Evolutionary conservation across 2,329 filamentous ascomycete species (phyloP).

Genomic region (Stachybotrys chartarum): DNA sequence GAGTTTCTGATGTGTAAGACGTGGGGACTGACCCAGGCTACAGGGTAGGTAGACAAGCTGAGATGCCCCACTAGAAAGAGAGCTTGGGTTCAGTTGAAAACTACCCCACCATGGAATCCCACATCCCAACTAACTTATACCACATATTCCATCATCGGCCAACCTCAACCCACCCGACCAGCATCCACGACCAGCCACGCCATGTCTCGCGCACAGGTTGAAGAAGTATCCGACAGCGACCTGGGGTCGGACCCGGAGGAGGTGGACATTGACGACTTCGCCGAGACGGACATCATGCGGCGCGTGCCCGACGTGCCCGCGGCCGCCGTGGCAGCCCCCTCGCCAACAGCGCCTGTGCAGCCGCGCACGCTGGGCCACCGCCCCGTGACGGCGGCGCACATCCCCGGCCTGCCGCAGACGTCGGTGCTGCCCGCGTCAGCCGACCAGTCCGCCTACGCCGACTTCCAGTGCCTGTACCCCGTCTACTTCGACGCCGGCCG

Average conservation of each 20-base stretch:
- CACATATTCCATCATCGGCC: slow-evolving; percentile 2
- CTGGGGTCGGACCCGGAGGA: slow-evolving; percentile 79
- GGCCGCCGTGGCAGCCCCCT: slow-evolving; percentile 17
- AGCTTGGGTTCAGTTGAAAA: neutral
- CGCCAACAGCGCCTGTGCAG: slow-evolving; percentile 11
- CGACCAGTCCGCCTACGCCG: slow-evolving; percentile 55
- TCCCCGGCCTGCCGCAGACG: slow-evolving; percentile 21
- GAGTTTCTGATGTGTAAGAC: no score
- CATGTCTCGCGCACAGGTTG: slow-evolving; percentile 84
- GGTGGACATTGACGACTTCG: slow-evolving; percentile 66
- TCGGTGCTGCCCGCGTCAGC: slow-evolving; percentile 24
- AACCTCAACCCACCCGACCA: neutral
- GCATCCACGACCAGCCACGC: neutral
- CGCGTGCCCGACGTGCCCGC: slow-evolving; percentile 27
- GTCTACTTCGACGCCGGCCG: slow-evolving; percentile 84
- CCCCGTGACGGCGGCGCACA: slow-evolving; percentile 17
- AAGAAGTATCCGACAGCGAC: slow-evolving; percentile 85
- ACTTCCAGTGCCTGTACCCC: slow-evolving; percentile 87
- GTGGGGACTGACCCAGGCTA: no score
- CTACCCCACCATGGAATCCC: slow-evolving; percentile 8
- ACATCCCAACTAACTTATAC: neutral
- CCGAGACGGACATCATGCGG: slow-evolving; percentile 49
- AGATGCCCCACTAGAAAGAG: neutral
- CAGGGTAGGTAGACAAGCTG: no score
- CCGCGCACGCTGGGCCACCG: slow-evolving; percentile 19